Base-by-base conservation (phyloP, 345 rosid species). In the Cardamine chenopodiifolia region DNA sequence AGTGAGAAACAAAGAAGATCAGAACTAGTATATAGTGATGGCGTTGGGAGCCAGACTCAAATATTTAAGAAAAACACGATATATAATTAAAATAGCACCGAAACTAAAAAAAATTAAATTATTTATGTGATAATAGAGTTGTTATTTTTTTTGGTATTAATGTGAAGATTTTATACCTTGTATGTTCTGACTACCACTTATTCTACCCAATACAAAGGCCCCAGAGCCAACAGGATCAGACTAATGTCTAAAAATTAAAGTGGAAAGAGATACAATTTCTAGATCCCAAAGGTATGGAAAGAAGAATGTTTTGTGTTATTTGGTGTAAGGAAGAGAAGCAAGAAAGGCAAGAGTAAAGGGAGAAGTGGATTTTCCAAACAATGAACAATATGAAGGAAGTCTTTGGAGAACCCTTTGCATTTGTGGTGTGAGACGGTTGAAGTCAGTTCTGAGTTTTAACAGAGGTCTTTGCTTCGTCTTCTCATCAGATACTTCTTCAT, bases 301-400 rank as follows among this genome's bases (percentile, higher is more conserved):
- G 50, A 45, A 45, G 50, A 45, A 45, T 7, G 20, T 45, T 4
- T 45, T 7, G 40, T 44, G 53, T 59, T 68, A 75, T 2, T 68
- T 70, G 34, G 66, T 32, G 7, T 10, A 70, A 32, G 93, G 89
- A 72, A 91, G 91, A 79, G 81, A 86, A 40, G 74, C 81, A 52
- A 91, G 70, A 68, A 95, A 90, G 1, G 97, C 81, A 31, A 90
- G 73, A 7, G 85, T 85, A 80, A 71, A 75, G 0, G 99, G 97
- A 52, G 92, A 90, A 0, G 97, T 82, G 44, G 97, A 92, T 76
- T 90, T 95, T 37, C 97, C 99, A 62, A 92, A 90, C 80, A 78
- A 22, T 15, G 98, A 81, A 70, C 97, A 94, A 93, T 87, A 90
- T 3, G 31, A 7, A 37, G 98, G 97, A 49, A 94, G 88, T 81